phyloP scores from a whole-genome alignment of 2,329 filamentous ascomycete species.

The Hymenoscyphus fructigenus region DNA sequence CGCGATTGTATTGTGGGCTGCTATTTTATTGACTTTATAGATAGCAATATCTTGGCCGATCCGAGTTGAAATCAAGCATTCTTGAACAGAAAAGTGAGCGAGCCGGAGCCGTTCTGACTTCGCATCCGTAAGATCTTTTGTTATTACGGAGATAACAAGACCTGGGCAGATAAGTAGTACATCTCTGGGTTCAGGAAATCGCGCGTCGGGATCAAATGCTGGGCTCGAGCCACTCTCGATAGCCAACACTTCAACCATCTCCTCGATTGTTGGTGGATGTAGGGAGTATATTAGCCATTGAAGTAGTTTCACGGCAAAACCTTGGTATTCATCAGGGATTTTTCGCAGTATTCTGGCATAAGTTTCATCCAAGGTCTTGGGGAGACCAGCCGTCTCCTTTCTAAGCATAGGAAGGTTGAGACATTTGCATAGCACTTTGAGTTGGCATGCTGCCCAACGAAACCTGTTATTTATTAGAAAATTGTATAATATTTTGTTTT shows the following conservation, averaged over 20 bases:
- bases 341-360: slow-evolving; percentile 27
- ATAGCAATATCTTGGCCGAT: too few relatives aligned
- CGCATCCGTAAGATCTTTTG: too few relatives aligned
- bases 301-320: background rate
- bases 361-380: slow-evolving; percentile 22
- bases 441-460: slow-evolving; percentile 30
- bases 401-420: slow-evolving; percentile 10
- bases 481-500: background rate
- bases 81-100: slow-evolving; percentile 5
- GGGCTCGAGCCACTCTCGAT: background rate
- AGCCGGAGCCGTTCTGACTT: background rate
- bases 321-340: slow-evolving; percentile 27
- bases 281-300: background rate
- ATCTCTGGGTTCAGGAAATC: background rate
- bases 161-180: background rate
- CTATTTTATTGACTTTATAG: too few relatives aligned
- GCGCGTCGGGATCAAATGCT: background rate
- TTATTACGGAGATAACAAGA: background rate
- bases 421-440: slow-evolving; percentile 31
- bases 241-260: background rate
- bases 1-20: too few relatives aligned
- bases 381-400: slow-evolving; percentile 16
- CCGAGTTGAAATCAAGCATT: background rate
- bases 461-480: slow-evolving; percentile 21
- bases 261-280: background rate